A percentile compares a stretch with the other conserved stretches of the same genome.
Evolutionary conservation across 2,329 filamentous ascomycete genomes (phyloP).

Genomic region (Penicillium sp.): DNA sequence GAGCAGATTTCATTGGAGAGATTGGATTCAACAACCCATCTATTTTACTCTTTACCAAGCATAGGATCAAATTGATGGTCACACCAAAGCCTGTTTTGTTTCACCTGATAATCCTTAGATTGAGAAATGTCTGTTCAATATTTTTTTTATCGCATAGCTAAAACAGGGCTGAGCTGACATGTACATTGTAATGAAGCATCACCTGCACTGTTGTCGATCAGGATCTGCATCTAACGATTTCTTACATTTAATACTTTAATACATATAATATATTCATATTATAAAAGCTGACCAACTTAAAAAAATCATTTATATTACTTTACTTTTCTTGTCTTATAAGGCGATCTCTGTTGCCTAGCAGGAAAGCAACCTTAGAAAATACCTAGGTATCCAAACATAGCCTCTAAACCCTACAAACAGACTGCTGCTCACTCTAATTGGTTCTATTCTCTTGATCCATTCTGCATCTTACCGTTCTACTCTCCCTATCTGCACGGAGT

Average conservation of each 20-base stretch:
- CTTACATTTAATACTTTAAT: neutral
- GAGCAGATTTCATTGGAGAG: neutral
- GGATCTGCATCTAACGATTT: constrained; percentile 9
- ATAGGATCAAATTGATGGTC: neutral
- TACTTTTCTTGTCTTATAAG: neutral
- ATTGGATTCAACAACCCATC: neutral
- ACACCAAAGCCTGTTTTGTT: neutral
- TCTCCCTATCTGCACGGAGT: neutral
- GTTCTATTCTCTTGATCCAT: neutral
- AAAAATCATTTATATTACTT: neutral
- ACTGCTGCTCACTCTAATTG: constrained; percentile 3
- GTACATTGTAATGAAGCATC: constrained; percentile 18
- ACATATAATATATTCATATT: neutral
- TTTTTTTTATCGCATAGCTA: too few species aligned
- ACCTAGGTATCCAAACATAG: too few species aligned
- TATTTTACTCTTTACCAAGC: neutral
- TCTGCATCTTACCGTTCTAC: constrained; percentile 15
- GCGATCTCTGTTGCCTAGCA: constrained; percentile 15
- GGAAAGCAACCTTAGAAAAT: neutral
- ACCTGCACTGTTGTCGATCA: constrained; percentile 25
- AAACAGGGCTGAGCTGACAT: constrained; percentile 24
- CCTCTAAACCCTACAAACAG: constrained; percentile 7
- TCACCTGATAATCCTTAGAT: neutral
- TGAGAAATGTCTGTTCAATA: too few species aligned
- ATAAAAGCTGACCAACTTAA: neutral